Conservation (phyloP, 2,329 filamentous ascomycete species). For the Ceratocystis albifundus region DNA sequence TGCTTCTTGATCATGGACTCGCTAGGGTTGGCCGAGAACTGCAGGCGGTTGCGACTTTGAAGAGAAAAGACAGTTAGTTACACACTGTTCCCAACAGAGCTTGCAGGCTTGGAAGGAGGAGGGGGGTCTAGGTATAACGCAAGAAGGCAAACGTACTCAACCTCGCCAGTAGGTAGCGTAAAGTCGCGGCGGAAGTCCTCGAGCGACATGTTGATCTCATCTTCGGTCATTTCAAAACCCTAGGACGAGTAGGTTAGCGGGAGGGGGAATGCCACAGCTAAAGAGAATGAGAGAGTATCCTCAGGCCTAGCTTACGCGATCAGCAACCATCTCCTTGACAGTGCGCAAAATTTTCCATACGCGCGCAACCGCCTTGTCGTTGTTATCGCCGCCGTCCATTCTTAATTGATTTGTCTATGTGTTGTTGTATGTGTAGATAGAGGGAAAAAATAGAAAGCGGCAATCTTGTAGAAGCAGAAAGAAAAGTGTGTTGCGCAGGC, state of each 20-base stretch:
- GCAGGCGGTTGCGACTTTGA: slow-evolving; percentile 65
- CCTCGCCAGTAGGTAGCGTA: slow-evolving; percentile 57
- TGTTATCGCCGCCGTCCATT: slow-evolving; percentile 36
- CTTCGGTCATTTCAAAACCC: slow-evolving; percentile 87
- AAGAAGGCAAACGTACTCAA: slow-evolving; percentile 53
- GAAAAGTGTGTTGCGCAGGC: too few species aligned
- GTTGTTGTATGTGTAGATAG: background rate
- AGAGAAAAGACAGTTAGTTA: background rate
- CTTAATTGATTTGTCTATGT: slow-evolving; percentile 16
- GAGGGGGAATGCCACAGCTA: slow-evolving; percentile 94
- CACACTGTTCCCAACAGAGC: background rate
- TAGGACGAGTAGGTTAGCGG: slow-evolving; percentile 70
- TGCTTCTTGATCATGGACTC: slow-evolving; percentile 75
- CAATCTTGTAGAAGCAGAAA: background rate
- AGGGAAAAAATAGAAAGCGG: background rate
- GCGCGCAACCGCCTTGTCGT: slow-evolving; percentile 44
- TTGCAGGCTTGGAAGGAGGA: background rate
- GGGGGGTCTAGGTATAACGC: background rate
- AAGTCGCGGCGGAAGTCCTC: slow-evolving; percentile 68
- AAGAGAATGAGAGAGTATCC: slow-evolving; percentile 43
- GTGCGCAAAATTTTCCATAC: slow-evolving; percentile 93
- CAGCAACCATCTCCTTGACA: slow-evolving; percentile 85
- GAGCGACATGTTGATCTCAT: slow-evolving; percentile 76
- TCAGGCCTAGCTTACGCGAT: slow-evolving; percentile 58
- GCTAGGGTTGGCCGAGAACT: slow-evolving; percentile 77